Conservation (phyloP, 768 basidiomycete species). For the Gelatoporia subvermispora region DNA sequence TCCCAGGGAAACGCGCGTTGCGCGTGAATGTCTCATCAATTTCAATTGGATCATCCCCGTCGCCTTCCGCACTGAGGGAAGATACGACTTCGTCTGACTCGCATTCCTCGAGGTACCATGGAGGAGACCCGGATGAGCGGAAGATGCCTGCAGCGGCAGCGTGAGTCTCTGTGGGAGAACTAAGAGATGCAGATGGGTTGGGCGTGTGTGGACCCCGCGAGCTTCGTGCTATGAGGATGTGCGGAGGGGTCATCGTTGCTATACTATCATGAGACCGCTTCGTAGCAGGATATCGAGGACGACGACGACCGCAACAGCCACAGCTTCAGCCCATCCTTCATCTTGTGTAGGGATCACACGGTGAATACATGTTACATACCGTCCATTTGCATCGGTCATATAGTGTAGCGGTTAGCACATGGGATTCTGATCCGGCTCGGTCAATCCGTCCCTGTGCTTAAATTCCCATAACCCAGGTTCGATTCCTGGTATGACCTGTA, state of each 20-base stretch:
- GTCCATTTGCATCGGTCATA: conserved; percentile 20
- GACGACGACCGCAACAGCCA: too few relatives aligned
- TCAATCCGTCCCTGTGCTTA: too few relatives aligned
- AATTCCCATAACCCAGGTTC: conserved; percentile 42
- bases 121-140: conserved; percentile 72
- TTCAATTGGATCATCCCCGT: conserved; percentile 64
- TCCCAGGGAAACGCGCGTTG: conserved; percentile 67
- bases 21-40: conserved; percentile 77
- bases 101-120: conserved; percentile 74
- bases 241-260: conserved; percentile 76
- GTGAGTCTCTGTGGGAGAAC: conserved; percentile 84
- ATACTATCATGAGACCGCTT: too few relatives aligned
- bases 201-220: conserved; percentile 72
- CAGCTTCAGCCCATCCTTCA: too few relatives aligned
- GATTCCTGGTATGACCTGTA: conserved; percentile 40
- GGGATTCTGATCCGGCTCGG: conserved; percentile 40
- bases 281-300: too few relatives aligned
- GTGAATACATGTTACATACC: too few relatives aligned
- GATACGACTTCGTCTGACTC: conserved; percentile 65
- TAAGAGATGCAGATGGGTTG: conserved; percentile 75
- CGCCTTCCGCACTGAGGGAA: conserved; percentile 61
- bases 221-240: conserved; percentile 84
- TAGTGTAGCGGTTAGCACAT: conserved; percentile 40
- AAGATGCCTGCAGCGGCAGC: conserved; percentile 84
- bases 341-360: too few relatives aligned